Evolutionary conservation across 768 basidiomycete genomes (phyloP).

Genomic region (Amanita thiersii): DNA sequence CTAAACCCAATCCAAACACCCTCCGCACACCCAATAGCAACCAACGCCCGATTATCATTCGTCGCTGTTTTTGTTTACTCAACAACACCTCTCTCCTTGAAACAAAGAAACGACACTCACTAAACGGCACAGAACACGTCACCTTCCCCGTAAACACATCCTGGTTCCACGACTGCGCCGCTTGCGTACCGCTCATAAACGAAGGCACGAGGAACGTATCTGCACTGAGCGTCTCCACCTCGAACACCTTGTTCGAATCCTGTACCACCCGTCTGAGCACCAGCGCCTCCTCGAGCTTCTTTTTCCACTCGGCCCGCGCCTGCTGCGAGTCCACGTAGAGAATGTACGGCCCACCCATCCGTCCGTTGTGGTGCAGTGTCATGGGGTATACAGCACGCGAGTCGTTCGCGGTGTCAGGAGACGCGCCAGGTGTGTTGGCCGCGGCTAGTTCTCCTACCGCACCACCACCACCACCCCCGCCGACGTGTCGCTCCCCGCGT

Average conservation of each 20-base stretch:
- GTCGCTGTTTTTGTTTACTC: constrained; percentile 62
- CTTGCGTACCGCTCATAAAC: constrained; percentile 32
- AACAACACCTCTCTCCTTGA: constrained; percentile 27
- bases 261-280: constrained; percentile 81
- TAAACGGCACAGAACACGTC: constrained; percentile 92
- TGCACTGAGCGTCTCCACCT: constrained; percentile 79
- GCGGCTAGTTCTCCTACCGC: constrained; percentile 4
- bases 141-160: constrained; percentile 73
- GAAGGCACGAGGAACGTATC: constrained; percentile 81
- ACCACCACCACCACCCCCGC: no score
- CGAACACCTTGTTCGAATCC: constrained; percentile 93
- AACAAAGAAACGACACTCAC: constrained; percentile 30
- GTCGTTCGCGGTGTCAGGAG: constrained; percentile 34
- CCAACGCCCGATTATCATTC: constrained; percentile 69
- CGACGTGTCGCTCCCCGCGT: constrained; percentile 22
- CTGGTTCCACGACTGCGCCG: constrained; percentile 59
- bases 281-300: constrained; percentile 86
- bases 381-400: constrained; percentile 76
- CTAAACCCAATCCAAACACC: constrained; percentile 94
- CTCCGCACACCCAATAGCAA: constrained; percentile 87
- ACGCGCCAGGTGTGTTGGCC: constrained; percentile 12
- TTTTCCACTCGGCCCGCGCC: constrained; percentile 77
- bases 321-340: constrained; percentile 75
- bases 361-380: constrained; percentile 82
- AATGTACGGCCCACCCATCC: constrained; percentile 75